A percentile compares a stretch with the other conserved stretches of the same genome.
phyloP scores from a whole-genome alignment of 257 asterid genomes.

The Nicotiana attenuata region DNA sequence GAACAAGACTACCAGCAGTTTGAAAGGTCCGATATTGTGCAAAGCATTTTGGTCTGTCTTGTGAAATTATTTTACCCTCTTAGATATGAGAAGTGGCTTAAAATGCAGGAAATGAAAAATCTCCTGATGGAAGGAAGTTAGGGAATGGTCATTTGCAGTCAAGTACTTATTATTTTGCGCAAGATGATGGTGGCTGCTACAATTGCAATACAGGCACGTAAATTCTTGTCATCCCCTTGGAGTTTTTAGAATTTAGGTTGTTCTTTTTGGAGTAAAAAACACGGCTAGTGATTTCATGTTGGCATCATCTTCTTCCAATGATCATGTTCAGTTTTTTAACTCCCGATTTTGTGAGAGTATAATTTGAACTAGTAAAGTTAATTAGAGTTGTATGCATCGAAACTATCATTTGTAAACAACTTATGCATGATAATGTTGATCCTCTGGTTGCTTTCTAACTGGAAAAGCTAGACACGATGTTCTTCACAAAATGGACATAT shows the following conservation, averaged over 20 bases:
- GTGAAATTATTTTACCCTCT: constrained; percentile 17
- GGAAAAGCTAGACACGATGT: not conserved
- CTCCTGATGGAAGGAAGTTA: constrained; percentile 37
- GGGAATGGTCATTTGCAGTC: constrained; percentile 53
- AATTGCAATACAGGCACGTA: constrained; percentile 43
- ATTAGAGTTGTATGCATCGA: not conserved
- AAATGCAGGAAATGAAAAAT: constrained; percentile 49
- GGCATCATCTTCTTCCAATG: not conserved
- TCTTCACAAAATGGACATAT: not conserved
- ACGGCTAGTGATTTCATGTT: not conserved
- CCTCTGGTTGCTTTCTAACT: not conserved
- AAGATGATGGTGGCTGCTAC: constrained; percentile 50
- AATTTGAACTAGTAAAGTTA: not conserved
- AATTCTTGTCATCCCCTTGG: not conserved
- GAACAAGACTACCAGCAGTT: constrained; percentile 31
- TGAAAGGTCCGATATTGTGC: constrained; percentile 39
- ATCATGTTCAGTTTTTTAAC: not conserved
- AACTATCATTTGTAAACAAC: not conserved
- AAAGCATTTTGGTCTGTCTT: not conserved
- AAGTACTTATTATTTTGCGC: constrained; percentile 38
- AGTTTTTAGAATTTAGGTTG: not conserved
- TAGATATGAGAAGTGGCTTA: constrained; percentile 19
- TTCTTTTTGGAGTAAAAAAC: not conserved
- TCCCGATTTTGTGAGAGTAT: not conserved
- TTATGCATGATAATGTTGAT: not conserved